Evolutionary conservation across 768 basidiomycete species (phyloP), one percentile per base, ranked within the genome.

Genomic region (Suillus americanus): DNA sequence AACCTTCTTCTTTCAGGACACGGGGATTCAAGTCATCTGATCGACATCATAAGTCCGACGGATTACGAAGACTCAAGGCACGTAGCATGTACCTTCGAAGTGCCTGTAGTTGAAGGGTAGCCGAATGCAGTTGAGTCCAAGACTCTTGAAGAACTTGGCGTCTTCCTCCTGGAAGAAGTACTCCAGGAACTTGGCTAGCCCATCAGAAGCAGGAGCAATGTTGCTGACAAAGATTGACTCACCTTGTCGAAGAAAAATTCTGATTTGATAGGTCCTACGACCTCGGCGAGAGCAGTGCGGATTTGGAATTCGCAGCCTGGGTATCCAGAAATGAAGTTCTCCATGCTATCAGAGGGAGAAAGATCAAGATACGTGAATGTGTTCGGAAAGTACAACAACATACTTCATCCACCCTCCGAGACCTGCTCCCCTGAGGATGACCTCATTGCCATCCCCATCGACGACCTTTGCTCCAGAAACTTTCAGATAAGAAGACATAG

Each of bases 401-500:
- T 70, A 92, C 91, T 88, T 91, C 88, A 93, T 89, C 90, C 91
- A 92, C 72, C 91, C 90, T 66, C 90, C 91, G 25, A 92, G 78
- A n/a, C 90, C 89, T 62, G 90, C 90, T 25, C 91, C 91, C 53
- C 87, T 79, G 61, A 90, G 80, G 64, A 89, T 79, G 65, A 89
- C 79, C 67, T 87, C 82, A 23, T 86, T 79, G 45, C 82, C 86
- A 43, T 83, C 73, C 60, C 80, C 81, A 69, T 89, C 82, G 64
- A 89, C 82, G 68, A 91, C 78, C 66, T 84, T 85, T 18, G 84
- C 85, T 48, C 87, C 88, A 64, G 80, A 79, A 16, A 89, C 83
- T 67, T 79, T 84, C 59, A 89, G 76, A 64, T 82, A 81, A 65
- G 86, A 83, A 30, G 64, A 53, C 71, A 74, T 73, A 55, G 4